Conservation (phyloP, 495 filamentous ascomycete genomes). For the Cercophora sp. region DNA sequence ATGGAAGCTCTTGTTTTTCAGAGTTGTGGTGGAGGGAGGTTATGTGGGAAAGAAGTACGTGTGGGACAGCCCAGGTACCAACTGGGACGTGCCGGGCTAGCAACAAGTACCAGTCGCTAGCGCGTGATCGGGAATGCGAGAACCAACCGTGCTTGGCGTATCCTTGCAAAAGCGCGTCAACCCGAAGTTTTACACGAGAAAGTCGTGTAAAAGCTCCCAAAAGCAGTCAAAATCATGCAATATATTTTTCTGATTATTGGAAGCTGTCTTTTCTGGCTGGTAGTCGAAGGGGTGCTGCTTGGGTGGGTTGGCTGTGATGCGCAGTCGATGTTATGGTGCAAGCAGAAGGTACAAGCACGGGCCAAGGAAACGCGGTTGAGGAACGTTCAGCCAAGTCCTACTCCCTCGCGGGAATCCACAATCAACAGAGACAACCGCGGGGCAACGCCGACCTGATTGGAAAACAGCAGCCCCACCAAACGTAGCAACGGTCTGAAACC, state of each 20-base stretch:
- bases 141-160: not conserved
- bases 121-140: not conserved
- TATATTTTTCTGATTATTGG: too few relatives aligned
- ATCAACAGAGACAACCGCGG: slow-evolving; percentile 47
- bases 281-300: too few relatives aligned
- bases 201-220: too few relatives aligned
- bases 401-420: slow-evolving; percentile 23
- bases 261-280: too few relatives aligned
- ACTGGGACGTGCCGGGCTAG: slow-evolving; percentile 25
- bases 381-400: slow-evolving; percentile 21
- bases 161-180: not conserved
- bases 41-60: slow-evolving; percentile 14
- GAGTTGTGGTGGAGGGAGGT: slow-evolving; percentile 29
- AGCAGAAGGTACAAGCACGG: slow-evolving; percentile 25
- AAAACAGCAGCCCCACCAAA: not conserved
- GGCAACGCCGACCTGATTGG: slow-evolving; percentile 46
- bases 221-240: too few relatives aligned
- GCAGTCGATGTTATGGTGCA: slow-evolving; percentile 12
- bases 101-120: slow-evolving; percentile 28
- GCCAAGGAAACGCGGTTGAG: slow-evolving; percentile 24
- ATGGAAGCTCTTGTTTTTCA: slow-evolving; percentile 32
- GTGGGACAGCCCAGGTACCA: slow-evolving; percentile 26
- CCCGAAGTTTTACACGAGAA: too few relatives aligned
- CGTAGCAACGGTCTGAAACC: slow-evolving; percentile 10
- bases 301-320: too few relatives aligned